Conservation (phyloP, 2,329 filamentous ascomycete genomes). For the Pseudocercospora macadamiae region DNA sequence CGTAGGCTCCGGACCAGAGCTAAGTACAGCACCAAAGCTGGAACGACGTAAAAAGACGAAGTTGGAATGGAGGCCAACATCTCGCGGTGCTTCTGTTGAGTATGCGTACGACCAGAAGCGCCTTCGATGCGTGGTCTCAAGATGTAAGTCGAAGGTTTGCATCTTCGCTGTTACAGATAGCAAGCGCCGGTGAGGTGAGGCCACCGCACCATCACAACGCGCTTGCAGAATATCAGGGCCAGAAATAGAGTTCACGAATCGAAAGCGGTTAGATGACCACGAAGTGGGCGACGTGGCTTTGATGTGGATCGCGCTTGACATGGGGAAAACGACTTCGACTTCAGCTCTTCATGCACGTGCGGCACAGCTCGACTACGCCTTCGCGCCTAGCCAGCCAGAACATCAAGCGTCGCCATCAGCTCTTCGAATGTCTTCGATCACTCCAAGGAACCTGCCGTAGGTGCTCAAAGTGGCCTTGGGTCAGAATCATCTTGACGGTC, state of each 20-base stretch:
- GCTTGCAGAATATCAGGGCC: too few species aligned
- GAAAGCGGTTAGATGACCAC: too few species aligned
- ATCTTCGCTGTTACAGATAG: too few species aligned
- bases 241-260: neutral
- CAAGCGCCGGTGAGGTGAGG: too few species aligned
- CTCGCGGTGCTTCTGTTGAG: neutral
- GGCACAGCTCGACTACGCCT: neutral
- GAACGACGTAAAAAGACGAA: neutral
- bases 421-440: neutral
- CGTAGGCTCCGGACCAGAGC: neutral
- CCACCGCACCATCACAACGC: too few species aligned
- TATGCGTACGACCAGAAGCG: too few species aligned
- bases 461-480: too few species aligned
- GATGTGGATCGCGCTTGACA: too few species aligned
- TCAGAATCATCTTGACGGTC: too few species aligned
- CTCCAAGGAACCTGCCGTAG: neutral
- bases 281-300: too few species aligned
- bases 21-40: neutral
- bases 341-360: neutral
- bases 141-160: neutral
- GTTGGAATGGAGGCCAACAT: neutral
- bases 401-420: neutral
- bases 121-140: too few species aligned
- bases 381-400: neutral
- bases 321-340: neutral